Conservation (phyloP, 345 rosid species). For the Punica granatum region DNA sequence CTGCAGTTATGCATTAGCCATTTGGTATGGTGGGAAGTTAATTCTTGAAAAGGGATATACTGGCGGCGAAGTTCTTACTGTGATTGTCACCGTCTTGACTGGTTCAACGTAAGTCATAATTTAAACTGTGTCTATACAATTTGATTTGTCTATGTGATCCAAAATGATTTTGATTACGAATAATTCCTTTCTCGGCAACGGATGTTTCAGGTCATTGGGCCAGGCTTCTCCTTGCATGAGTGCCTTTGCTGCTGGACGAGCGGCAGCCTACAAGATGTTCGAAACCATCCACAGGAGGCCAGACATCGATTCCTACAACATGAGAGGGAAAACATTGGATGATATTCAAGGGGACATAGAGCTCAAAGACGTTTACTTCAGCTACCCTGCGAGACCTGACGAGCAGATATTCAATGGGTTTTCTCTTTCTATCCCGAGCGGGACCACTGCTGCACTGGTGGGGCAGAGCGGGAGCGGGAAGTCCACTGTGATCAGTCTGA, state of each 20-base stretch:
- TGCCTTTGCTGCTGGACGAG: slow-evolving; percentile 32
- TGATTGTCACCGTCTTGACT: slow-evolving; percentile 61
- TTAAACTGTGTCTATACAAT: background rate
- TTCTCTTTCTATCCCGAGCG: slow-evolving; percentile 25
- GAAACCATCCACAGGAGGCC: slow-evolving; percentile 31
- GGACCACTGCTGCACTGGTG: slow-evolving; percentile 32
- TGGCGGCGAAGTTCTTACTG: slow-evolving; percentile 68
- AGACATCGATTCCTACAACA: slow-evolving; percentile 22
- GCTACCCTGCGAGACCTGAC: slow-evolving; percentile 31
- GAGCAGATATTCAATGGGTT: slow-evolving; percentile 31
- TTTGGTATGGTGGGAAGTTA: slow-evolving; percentile 83
- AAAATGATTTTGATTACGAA: background rate
- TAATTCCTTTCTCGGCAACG: background rate
- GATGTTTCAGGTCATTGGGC: slow-evolving; percentile 32
- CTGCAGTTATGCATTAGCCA: slow-evolving; percentile 56
- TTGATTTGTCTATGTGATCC: background rate
- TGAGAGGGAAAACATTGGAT: slow-evolving; percentile 18
- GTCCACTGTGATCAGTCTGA: slow-evolving; percentile 31
- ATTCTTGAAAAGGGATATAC: slow-evolving; percentile 60
- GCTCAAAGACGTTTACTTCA: slow-evolving; percentile 24
- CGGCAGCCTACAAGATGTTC: slow-evolving; percentile 33
- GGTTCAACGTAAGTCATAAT: slow-evolving; percentile 61
- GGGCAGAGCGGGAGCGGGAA: slow-evolving; percentile 41
- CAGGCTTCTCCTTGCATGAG: slow-evolving; percentile 30
- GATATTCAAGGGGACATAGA: slow-evolving; percentile 30